Percentiles rank a stretch among this genome's conserved stretches.
These are phyloP conservation scores for Blastobotrys attinorum DNA, from an alignment of 805 yeast species.

Conservation along the genomic window DNA sequence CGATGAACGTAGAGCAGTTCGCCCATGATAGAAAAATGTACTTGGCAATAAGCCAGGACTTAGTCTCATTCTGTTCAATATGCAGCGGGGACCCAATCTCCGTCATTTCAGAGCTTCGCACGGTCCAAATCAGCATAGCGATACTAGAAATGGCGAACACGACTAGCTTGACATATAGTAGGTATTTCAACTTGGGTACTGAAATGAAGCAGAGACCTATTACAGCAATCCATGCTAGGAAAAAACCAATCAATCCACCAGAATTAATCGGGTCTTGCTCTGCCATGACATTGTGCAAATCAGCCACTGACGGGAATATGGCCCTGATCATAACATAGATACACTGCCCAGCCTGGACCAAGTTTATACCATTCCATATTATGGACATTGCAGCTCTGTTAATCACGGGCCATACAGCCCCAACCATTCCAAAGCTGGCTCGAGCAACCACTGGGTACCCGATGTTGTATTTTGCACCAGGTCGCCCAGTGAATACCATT, in stretches of 20 bases:
- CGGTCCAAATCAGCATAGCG: slow-evolving; percentile 12
- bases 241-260: slow-evolving; percentile 12
- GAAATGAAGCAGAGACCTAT: slow-evolving; percentile 8
- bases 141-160: slow-evolving; percentile 9
- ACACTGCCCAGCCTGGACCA: slow-evolving; percentile 14
- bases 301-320: slow-evolving; percentile 9
- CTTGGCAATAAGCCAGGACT: slow-evolving; percentile 8
- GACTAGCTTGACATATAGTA: slow-evolving; percentile 8
- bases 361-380: slow-evolving; percentile 12
- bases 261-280: slow-evolving; percentile 8
- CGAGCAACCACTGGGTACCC: slow-evolving; percentile 15
- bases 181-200: slow-evolving; percentile 6
- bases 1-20: slow-evolving; percentile 13
- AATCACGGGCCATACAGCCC: slow-evolving; percentile 12
- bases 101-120: slow-evolving; percentile 4
- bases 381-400: slow-evolving; percentile 11
- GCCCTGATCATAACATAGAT: slow-evolving; percentile 12
- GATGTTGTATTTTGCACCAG: slow-evolving; percentile 14
- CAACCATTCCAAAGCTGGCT: slow-evolving; percentile 12
- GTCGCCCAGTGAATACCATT: slow-evolving; percentile 12
- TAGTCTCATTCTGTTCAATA: not conserved
- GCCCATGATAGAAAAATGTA: slow-evolving; percentile 12
- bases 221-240: slow-evolving; percentile 7
- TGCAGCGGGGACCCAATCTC: not conserved
- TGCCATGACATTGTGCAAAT: slow-evolving; percentile 8